Percentiles rank a stretch among this genome's conserved stretches.
Conservation (phyloP, 495 filamentous ascomycete genomes). For the Aspergillus ostianus region DNA sequence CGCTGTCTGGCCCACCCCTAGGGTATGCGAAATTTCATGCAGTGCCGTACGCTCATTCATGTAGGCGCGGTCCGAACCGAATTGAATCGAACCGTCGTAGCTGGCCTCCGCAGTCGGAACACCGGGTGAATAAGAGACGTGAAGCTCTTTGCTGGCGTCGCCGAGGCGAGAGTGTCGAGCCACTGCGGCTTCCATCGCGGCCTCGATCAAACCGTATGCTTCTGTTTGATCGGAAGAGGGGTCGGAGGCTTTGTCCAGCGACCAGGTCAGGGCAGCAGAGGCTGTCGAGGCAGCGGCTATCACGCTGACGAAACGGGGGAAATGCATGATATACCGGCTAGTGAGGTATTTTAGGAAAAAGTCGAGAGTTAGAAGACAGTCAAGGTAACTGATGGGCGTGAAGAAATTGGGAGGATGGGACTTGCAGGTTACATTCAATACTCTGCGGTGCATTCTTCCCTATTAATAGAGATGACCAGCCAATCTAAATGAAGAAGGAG, state of each 20-base stretch:
- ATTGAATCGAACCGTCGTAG: constrained; percentile 10
- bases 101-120: constrained; percentile 13
- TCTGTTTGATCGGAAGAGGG: constrained; percentile 6
- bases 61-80: constrained; percentile 10
- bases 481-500: no score
- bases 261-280: constrained; percentile 10
- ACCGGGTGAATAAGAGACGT: constrained; percentile 11
- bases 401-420: no score
- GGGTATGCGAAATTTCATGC: constrained; percentile 14
- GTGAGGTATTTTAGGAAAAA: no score
- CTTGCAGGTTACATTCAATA: no score
- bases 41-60: constrained; percentile 14
- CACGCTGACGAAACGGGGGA: not conserved
- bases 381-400: no score
- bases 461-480: no score
- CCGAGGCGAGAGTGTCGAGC: constrained; percentile 11
- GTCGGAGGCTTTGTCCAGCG: constrained; percentile 3
- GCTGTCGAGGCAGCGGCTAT: not conserved
- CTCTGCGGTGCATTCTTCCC: no score
- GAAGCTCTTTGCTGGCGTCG: constrained; percentile 4
- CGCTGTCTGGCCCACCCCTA: constrained; percentile 9
- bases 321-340: not conserved
- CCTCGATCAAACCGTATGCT: constrained; percentile 7
- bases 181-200: constrained; percentile 12
- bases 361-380: no score